phyloP scores from a whole-genome alignment of 2,329 filamentous ascomycete species.

The Apiospora arundinis region DNA sequence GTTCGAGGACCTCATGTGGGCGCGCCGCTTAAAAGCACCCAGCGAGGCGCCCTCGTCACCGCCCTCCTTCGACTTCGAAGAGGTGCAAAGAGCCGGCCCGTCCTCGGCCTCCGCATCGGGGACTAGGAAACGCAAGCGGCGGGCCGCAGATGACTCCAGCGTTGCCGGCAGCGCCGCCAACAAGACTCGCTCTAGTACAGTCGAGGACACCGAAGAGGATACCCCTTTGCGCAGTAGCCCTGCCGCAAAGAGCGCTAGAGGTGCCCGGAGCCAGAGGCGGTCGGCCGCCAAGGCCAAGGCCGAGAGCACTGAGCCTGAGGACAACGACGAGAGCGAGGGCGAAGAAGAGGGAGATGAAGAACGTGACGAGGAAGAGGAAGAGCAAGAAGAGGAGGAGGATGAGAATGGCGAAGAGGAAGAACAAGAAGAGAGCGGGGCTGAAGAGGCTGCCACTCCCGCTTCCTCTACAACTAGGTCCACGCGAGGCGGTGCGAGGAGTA shows the following conservation, averaged over 20 bases:
- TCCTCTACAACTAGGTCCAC: conserved; percentile 23
- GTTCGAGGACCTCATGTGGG: conserved; percentile 50
- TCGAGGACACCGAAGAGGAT: conserved; percentile 59
- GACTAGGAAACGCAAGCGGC: conserved; percentile 50
- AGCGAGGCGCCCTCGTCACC: conserved; percentile 58
- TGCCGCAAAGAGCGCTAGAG: conserved; percentile 48
- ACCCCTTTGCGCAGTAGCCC: conserved; percentile 49
- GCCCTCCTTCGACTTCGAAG: conserved; percentile 47
- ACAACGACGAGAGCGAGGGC: conserved; percentile 33
- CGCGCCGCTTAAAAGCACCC: conserved; percentile 50
- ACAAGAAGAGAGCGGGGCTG: conserved; percentile 27
- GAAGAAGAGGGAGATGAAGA: conserved; percentile 27
- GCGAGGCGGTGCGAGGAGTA: conserved; percentile 21
- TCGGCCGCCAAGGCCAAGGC: conserved; percentile 50
- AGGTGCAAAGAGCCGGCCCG: conserved; percentile 26
- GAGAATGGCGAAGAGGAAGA: conserved; percentile 31
- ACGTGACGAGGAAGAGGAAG: conserved; percentile 27
- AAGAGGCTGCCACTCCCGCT: conserved; percentile 20
- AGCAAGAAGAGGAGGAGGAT: conserved; percentile 29
- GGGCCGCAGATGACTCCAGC: conserved; percentile 44
- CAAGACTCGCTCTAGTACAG: conserved; percentile 53
- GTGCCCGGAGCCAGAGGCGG: conserved; percentile 52
- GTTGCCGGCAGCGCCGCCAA: conserved; percentile 55
- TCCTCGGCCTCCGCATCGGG: conserved; percentile 24
- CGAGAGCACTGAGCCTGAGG: conserved; percentile 37